Conservation (phyloP, 1,284 basidiomycete genomes). For the Pyrrhoderma lamaoense region DNA sequence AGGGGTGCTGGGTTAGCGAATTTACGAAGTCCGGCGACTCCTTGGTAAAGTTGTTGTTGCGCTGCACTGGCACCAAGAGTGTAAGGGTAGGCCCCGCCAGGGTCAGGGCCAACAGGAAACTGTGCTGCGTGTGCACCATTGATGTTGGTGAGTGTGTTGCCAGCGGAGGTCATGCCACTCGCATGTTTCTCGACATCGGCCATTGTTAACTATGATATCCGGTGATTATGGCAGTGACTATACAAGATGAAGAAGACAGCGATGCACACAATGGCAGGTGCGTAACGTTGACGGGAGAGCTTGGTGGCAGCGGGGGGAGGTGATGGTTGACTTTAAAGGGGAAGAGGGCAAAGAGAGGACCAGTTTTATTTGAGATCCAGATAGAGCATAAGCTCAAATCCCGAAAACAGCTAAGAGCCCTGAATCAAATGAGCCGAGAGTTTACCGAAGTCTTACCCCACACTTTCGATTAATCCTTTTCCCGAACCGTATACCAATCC, state of each 20-base stretch:
- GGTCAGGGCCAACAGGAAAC: slow-evolving; percentile 6
- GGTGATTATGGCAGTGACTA: neutral
- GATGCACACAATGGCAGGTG: too few species aligned
- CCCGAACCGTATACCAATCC: too few species aligned
- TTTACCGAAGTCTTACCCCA: too few species aligned
- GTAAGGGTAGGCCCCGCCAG: slow-evolving; percentile 4
- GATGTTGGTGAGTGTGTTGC: slow-evolving; percentile 8
- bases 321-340: neutral
- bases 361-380: slow-evolving; percentile 2
- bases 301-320: neutral
- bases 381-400: neutral
- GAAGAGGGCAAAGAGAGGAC: neutral
- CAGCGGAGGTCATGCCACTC: slow-evolving; percentile 4
- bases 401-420: neutral
- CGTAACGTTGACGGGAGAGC: neutral
- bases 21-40: slow-evolving; percentile 18
- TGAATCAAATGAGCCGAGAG: too few species aligned
- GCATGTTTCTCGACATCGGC: slow-evolving; percentile 13
- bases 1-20: slow-evolving; percentile 49
- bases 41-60: slow-evolving; percentile 22
- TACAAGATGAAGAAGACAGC: neutral
- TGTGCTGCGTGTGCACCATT: neutral
- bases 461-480: too few species aligned
- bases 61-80: slow-evolving; percentile 16
- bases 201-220: slow-evolving; percentile 4